Percentiles rank a stretch among this genome's conserved stretches.
These are phyloP conservation scores for Trichophyton simii DNA, from an alignment of 2,329 filamentous ascomycete genomes.

Conservation along the genomic window DNA sequence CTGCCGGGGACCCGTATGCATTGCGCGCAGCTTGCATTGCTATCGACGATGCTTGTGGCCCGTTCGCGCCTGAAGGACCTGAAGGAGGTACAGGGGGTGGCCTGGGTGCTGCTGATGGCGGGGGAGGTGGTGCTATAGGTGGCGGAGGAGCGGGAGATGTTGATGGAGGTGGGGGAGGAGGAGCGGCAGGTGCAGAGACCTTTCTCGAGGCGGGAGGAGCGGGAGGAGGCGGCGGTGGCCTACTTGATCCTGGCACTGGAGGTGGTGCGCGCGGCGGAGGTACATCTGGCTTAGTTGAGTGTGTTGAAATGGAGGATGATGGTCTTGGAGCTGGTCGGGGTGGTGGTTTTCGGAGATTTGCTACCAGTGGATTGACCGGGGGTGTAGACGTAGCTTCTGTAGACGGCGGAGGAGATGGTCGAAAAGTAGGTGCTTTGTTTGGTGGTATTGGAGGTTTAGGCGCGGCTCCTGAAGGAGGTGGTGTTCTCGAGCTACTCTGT, in stretches of 20 bases:
- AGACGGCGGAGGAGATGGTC: conserved; percentile 37
- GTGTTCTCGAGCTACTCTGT: conserved; percentile 39
- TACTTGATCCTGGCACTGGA: conserved; percentile 39
- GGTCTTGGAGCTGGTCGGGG: conserved; percentile 43
- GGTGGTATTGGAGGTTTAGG: conserved; percentile 48
- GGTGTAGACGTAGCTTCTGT: conserved; percentile 37
- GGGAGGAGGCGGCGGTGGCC: conserved; percentile 45
- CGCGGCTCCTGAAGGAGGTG: conserved; percentile 35
- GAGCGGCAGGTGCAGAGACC: conserved; percentile 40
- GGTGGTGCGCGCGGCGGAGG: conserved; percentile 52
- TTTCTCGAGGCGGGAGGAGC: conserved; percentile 37
- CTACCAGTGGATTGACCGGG: conserved; percentile 41
- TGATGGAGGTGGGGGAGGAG: conserved; percentile 32
- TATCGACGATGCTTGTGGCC: conserved; percentile 35
- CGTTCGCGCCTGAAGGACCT: conserved; percentile 25
- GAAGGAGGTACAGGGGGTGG: conserved; percentile 27
- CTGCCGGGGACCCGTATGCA: conserved; percentile 40
- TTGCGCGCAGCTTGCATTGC: conserved; percentile 49
- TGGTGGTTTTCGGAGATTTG: conserved; percentile 48
- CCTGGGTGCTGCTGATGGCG: conserved; percentile 18
- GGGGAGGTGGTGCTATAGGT: conserved; percentile 27
- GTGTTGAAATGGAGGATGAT: conserved; percentile 46
- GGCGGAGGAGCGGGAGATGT: conserved; percentile 29
- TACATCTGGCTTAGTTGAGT: conserved; percentile 37
- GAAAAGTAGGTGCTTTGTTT: conserved; percentile 37